phyloP scores from a whole-genome alignment of 345 rosid species.

The Psidium friedrichsthalianum region DNA sequence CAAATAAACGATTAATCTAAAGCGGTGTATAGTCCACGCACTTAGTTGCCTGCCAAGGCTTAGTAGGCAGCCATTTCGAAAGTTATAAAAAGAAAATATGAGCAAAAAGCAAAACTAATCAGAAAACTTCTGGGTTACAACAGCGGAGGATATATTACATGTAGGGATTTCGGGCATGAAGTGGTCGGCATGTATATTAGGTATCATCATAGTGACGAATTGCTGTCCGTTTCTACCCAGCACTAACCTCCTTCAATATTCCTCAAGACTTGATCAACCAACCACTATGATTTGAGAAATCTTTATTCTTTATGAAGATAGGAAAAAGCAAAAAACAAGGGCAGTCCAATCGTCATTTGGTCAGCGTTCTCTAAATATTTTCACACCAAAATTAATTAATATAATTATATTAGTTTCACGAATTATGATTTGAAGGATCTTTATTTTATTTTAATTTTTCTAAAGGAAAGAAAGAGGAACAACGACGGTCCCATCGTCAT shows the following conservation, averaged over 20 bases:
- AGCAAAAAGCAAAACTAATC: neutral
- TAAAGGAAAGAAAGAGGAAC: neutral
- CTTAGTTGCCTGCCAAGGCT: neutral
- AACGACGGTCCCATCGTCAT: neutral
- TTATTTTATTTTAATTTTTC: neutral
- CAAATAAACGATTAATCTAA: neutral
- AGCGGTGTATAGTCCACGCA: neutral
- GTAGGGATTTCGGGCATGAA: neutral
- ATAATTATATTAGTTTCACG: neutral
- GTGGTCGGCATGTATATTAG: neutral
- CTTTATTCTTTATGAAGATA: neutral
- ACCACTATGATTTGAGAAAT: neutral
- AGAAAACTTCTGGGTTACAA: neutral
- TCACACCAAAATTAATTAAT: neutral
- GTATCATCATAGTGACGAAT: neutral
- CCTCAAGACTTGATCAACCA: neutral
- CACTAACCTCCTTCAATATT: too few relatives aligned
- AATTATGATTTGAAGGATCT: neutral
- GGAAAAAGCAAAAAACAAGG: neutral
- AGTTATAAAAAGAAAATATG: neutral
- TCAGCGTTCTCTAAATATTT: neutral
- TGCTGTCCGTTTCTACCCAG: too few relatives aligned
- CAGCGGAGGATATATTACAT: neutral
- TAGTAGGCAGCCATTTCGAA: neutral
- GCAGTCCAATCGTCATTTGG: too few relatives aligned